A percentile compares a stretch with the other conserved stretches of the same genome.
Evolutionary conservation across 148 eudicot species (phyloP).

Genomic region (Diospyros lotus): DNA sequence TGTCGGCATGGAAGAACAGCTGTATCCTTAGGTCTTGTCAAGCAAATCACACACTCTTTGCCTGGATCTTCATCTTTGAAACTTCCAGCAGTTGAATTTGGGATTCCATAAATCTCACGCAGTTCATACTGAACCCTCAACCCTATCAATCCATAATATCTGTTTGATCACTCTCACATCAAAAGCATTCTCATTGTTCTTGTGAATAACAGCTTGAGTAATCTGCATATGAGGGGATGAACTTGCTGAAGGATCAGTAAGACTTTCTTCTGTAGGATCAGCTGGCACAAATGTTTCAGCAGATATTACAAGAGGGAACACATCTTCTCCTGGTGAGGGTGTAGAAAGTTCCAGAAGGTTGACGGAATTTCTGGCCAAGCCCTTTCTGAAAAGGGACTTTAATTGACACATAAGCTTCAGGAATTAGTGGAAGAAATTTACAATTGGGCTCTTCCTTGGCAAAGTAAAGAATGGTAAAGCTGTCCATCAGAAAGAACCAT

Average conservation of each 20-base stretch:
- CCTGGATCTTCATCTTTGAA: conserved; percentile 56
- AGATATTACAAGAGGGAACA: conserved; percentile 65
- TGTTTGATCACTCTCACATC: conserved; percentile 64
- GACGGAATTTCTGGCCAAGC: conserved; percentile 57
- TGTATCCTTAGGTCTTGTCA: conserved; percentile 76
- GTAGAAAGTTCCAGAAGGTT: conserved; percentile 65
- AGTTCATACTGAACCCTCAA: conserved; percentile 67
- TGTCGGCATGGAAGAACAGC: conserved; percentile 84
- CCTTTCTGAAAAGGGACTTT: conserved; percentile 66
- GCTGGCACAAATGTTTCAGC: conserved; percentile 48
- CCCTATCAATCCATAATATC: conserved; percentile 61
- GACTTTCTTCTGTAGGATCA: conserved; percentile 19
- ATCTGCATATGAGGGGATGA: conserved; percentile 49
- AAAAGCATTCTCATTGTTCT: conserved; percentile 39
- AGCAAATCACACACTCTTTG: conserved; percentile 77
- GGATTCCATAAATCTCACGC: conserved; percentile 76
- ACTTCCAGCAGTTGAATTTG: conserved; percentile 40
- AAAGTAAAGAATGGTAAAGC: conserved; percentile 63
- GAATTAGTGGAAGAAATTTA: conserved; percentile 39
- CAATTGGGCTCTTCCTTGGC: conserved; percentile 60
- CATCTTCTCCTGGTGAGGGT: conserved; percentile 48
- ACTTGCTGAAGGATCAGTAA: conserved; percentile 19
- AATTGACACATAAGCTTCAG: conserved; percentile 44
- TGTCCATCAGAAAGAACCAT: conserved; percentile 20
- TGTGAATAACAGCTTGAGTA: conserved; percentile 65